Percentiles rank a stretch among this genome's conserved stretches.
phyloP scores from a whole-genome alignment of 1,139 yeast species.

The Diutina pseudorugosa region DNA sequence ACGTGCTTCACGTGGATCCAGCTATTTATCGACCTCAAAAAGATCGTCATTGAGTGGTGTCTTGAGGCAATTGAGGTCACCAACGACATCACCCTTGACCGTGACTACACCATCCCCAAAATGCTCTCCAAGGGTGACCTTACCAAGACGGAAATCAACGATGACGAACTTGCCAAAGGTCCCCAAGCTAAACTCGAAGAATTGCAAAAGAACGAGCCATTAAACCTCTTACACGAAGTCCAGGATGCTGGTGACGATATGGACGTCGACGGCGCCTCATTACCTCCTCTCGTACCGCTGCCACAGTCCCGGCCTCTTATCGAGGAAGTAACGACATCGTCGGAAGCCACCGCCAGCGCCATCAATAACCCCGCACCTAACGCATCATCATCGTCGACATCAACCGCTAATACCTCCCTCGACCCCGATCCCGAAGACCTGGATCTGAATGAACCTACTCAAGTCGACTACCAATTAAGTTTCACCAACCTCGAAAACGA shows the following conservation, averaged over 20 bases:
- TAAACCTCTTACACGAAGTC: conserved; percentile 27
- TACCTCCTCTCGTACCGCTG: neutral
- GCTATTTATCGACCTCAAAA: conserved; percentile 35
- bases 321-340: neutral
- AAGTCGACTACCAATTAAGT: neutral
- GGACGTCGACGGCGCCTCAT: neutral
- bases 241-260: neutral
- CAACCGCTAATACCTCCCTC: neutral
- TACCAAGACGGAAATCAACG: conserved; percentile 21
- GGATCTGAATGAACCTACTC: neutral
- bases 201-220: conserved; percentile 26
- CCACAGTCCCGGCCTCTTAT: neutral
- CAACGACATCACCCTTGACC: conserved; percentile 24
- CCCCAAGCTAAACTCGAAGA: conserved; percentile 21
- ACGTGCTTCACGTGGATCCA: conserved; percentile 52
- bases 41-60: conserved; percentile 48
- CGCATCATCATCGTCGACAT: neutral
- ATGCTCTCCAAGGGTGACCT: conserved; percentile 48
- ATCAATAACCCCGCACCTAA: neutral
- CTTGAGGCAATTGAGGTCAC: conserved; percentile 54
- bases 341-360: neutral
- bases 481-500: neutral
- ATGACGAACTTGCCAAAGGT: conserved; percentile 21
- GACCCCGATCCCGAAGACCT: neutral
- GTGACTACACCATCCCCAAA: conserved; percentile 44